Evolutionary conservation across 2,329 filamentous ascomycete species (phyloP), one percentile per base, ranked within the genome.

Genomic region (Cadophora malorum): DNA sequence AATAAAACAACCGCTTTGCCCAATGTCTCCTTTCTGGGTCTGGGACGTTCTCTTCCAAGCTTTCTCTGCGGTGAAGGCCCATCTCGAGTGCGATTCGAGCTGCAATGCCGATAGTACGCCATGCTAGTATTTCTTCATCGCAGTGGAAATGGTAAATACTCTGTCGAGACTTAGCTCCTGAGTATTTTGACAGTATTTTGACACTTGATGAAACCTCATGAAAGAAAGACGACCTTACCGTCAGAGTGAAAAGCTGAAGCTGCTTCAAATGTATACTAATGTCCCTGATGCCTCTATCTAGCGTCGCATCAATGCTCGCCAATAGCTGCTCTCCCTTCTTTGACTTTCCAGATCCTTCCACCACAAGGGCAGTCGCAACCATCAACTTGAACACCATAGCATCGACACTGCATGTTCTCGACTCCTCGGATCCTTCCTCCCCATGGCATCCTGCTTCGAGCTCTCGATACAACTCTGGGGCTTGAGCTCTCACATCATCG

Each of bases 101-200:
- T 5, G 52, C 25, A 14, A 55, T 55, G 7, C 52, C 52, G 25
- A 55, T 55, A 0, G 52, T 55, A 14, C 52, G 52, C 52, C 52
- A 55, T 8, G 52, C 52, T 9, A 55, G 16, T 4, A 25, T 33
- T 19, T 55, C 52, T 2, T 55, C 52, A 5, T 55, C 52, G 9
- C 52, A 55, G 16, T 55, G 52, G 16, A 55, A 55, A 33, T 55
- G 25, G n/a, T 55, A 55, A 6, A 55, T 55, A 4, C 52, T 55
- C 52, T 55, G 6, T 33, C 6, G 6, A n/a, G n/a, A 49, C 8
- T 49, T 19, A 49, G 45, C 45, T 16, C 12, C 41, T 45, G n/a
- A n/a, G n/a, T n/a, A n/a, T n/a, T n/a, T n/a, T n/a, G n/a, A n/a
- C n/a, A n/a, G n/a, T n/a, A n/a, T n/a, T n/a, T n/a, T n/a, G n/a